Base-by-base conservation (phyloP, 1,139 yeast genomes). In the Suhomyces terraborum region DNA sequence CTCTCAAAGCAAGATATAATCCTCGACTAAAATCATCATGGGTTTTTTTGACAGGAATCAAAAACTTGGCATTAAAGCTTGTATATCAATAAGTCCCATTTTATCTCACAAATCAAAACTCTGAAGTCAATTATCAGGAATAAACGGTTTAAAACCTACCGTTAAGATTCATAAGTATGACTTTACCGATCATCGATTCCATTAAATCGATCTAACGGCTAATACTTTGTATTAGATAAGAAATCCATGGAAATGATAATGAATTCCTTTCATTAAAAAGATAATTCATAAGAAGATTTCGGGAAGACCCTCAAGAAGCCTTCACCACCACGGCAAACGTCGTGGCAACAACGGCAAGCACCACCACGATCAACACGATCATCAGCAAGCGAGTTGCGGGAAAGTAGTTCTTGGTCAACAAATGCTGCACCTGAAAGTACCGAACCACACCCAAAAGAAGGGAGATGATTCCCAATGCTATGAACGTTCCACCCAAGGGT, bases 371-470 rank as follows among this genome's bases (percentile, higher is more conserved):
- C 25, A 69, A 51, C 2, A 24, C 64, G 52, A 12, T 67, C 60
- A 22, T 67, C 54, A 9, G 46, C 19, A 50, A 35, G 22, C 59
- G 36, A 10, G 53, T 43, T 2, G 78, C 82, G 0, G 84, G 84
- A 50, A 77, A 80, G 45, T 61, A 56, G 35, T 73, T 70, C 31
- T 61, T 52, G 30, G 75, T 68, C 31, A 80, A 60, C 46, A 70
- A 53, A 13, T 58, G 44, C 51, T 79, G 84, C 5, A 70, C 75
- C 28, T 58, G 56, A 49, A 67, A 70, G 46, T 59, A 70, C 32
- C 75, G 47, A 10, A 52, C 28, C 26, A 64, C 49, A 4, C 76
- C 75, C 45, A 58, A 56, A 2, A 66, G 10, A 17, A 70, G 52
- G 2, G 73, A 64, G 8, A 57, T 34, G 4, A 70, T 67, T 1